phyloP scores from a whole-genome alignment of 495 filamentous ascomycete species.

The Schizothecium vesticola region DNA sequence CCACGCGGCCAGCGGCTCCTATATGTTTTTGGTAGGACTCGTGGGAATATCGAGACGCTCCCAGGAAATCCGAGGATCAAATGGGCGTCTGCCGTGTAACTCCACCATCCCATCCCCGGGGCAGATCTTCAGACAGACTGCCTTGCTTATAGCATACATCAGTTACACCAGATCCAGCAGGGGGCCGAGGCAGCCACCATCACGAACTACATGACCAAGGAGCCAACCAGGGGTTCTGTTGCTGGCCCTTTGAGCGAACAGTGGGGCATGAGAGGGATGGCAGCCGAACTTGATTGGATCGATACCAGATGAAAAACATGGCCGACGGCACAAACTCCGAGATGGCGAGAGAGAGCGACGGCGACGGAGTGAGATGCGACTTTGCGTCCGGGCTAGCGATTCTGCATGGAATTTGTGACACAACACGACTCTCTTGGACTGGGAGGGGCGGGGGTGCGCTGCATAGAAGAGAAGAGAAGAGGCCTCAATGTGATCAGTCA shows the following conservation, averaged over 20 bases:
- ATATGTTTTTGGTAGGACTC: neutral
- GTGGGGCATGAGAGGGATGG: neutral
- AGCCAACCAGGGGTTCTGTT: neutral
- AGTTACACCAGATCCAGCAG: conserved; percentile 19
- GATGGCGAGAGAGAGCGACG: neutral
- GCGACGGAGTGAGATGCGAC: neutral
- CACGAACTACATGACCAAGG: neutral
- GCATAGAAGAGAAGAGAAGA: neutral
- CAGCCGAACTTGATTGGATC: neutral
- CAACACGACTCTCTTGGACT: neutral
- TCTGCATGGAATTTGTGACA: neutral
- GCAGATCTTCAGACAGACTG: neutral
- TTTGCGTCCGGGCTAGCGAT: too few relatives aligned
- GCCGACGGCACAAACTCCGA: too few relatives aligned
- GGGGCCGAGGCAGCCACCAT: neutral
- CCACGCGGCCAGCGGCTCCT: neutral
- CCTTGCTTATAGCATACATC: too few relatives aligned
- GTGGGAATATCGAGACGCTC: neutral
- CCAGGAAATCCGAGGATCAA: neutral
- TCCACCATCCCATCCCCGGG: neutral
- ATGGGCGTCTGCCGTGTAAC: conserved; percentile 14
- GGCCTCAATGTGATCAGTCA: neutral
- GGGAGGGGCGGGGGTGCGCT: too few relatives aligned
- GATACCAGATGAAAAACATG: neutral
- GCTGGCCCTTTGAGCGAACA: neutral